Conservation (phyloP, 352 stramenopile genomes). For the Globisporangium paddicum region DNA sequence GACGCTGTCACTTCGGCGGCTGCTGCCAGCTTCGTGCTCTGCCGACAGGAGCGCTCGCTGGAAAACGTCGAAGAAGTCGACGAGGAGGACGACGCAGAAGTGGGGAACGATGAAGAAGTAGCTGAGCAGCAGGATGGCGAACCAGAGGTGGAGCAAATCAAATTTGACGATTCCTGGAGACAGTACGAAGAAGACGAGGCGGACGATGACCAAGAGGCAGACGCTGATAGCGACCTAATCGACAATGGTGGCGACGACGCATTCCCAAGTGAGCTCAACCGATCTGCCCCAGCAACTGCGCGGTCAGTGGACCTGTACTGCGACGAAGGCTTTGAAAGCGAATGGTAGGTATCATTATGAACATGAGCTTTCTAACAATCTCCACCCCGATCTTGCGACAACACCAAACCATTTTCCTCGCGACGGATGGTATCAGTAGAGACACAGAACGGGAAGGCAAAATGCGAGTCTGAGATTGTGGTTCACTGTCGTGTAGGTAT, state of each 20-base stretch:
- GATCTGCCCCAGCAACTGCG: slow-evolving; percentile 6
- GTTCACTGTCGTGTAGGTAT: neutral
- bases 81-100: slow-evolving; percentile 5
- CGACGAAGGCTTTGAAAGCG: slow-evolving; percentile 52
- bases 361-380: neutral
- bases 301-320: slow-evolving; percentile 35
- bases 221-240: neutral
- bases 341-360: slow-evolving; percentile 22
- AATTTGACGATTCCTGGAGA: slow-evolving; percentile 18
- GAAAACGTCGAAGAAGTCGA: slow-evolving; percentile 14
- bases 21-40: neutral
- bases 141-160: neutral
- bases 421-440: neutral
- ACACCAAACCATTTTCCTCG: neutral
- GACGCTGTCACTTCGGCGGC: neutral
- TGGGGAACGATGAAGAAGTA: neutral
- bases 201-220: slow-evolving; percentile 13
- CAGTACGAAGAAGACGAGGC: slow-evolving; percentile 34
- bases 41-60: slow-evolving; percentile 6
- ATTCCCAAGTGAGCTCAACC: slow-evolving; percentile 9
- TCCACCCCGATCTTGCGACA: neutral
- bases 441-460: neutral
- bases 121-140: neutral
- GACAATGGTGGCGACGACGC: slow-evolving; percentile 3
- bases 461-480: neutral